A percentile compares a stretch with the other conserved stretches of the same genome.
These are phyloP conservation scores for Pyrenophora graminea DNA, from an alignment of 2,329 filamentous ascomycete genomes.

Conservation along the genomic window DNA sequence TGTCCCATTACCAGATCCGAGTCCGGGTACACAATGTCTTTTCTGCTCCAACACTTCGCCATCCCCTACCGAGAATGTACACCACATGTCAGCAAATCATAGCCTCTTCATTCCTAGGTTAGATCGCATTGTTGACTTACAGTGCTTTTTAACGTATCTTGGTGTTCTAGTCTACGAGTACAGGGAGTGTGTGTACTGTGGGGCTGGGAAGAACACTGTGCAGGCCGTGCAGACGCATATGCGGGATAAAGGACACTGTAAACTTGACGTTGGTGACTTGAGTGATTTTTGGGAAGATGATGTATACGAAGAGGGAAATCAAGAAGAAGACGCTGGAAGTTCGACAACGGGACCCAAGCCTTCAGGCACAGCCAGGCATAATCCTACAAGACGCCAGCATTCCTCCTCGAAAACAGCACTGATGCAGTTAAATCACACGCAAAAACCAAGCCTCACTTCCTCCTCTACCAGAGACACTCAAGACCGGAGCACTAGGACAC, in stretches of 20 bases:
- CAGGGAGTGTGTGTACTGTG: slow-evolving; percentile 7
- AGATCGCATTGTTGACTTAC: neutral
- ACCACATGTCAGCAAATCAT: slow-evolving; percentile 4
- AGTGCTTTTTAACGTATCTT: slow-evolving; percentile 4
- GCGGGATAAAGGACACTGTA: slow-evolving; percentile 5
- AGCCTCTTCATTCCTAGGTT: neutral
- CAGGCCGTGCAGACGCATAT: slow-evolving; percentile 10
- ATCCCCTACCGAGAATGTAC: neutral
- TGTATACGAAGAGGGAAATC: neutral
- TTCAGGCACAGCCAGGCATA: neutral
- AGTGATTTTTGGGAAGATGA: neutral
- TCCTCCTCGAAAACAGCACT: no score
- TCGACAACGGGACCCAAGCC: neutral
- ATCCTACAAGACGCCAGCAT: no score
- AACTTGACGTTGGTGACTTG: neutral
- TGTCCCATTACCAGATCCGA: neutral
- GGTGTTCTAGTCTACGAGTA: neutral
- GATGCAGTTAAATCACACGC: no score
- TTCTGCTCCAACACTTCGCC: neutral
- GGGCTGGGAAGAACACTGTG: neutral
- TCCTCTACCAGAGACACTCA: no score
- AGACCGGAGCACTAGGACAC: no score
- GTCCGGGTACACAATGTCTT: neutral
- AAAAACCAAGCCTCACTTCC: no score
- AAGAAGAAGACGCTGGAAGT: neutral